Conservation (phyloP, 176 grass and related monocot species). For the Lolium perenne region DNA sequence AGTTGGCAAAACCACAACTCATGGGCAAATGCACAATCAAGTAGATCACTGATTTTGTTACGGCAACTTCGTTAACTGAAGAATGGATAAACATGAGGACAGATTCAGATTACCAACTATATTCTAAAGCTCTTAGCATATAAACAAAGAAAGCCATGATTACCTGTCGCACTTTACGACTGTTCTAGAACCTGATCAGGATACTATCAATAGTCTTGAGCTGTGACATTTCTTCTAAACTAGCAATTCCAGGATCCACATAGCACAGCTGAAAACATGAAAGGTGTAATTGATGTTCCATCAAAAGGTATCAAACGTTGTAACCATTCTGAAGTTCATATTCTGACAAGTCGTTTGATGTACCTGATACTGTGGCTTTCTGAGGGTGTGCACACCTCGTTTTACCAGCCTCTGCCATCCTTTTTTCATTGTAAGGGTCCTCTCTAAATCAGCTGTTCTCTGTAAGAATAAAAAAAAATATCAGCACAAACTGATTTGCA, state of each 20-base stretch:
- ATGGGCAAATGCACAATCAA: not conserved
- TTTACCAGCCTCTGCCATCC: constrained; percentile 82
- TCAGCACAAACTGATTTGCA: not conserved
- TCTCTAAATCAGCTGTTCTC: constrained; percentile 80
- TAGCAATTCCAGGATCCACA: constrained; percentile 77
- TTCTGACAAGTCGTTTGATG: not conserved
- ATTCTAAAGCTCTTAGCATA: not conserved
- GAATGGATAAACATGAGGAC: not conserved
- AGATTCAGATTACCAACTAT: not conserved
- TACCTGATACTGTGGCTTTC: constrained; percentile 93
- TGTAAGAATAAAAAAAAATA: constrained; percentile 30
- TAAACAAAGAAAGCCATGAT: not conserved
- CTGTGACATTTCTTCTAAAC: constrained; percentile 61
- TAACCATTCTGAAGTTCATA: constrained; percentile 16
- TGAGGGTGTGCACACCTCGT: constrained; percentile 85
- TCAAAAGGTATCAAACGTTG: not conserved
- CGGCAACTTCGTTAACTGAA: not conserved
- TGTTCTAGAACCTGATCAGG: constrained; percentile 68
- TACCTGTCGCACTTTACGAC: constrained; percentile 15
- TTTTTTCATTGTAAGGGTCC: constrained; percentile 62
- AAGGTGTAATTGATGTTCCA: constrained; percentile 1
- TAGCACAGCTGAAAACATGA: constrained; percentile 73
- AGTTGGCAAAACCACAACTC: not conserved
- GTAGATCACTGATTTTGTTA: not conserved
- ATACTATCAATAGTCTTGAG: constrained; percentile 80